Conservation (phyloP, 169 alveolate genomes). For the Babesia sp. region DNA sequence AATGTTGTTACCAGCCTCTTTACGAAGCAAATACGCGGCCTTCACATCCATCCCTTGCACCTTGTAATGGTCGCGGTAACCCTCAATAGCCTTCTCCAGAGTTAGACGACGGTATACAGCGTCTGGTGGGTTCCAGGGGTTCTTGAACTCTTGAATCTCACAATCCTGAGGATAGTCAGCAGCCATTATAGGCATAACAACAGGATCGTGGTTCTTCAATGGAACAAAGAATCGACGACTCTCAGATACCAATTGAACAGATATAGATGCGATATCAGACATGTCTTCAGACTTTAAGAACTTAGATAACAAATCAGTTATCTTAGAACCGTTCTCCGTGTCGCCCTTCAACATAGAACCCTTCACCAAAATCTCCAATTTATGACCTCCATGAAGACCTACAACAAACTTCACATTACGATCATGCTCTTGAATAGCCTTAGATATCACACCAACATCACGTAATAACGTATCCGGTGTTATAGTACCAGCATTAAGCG, state of each 20-base stretch:
- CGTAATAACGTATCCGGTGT: constrained; percentile 25
- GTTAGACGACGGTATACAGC: constrained; percentile 29
- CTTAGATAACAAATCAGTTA: constrained; percentile 35
- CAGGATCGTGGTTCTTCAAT: constrained; percentile 31
- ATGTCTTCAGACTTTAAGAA: constrained; percentile 35
- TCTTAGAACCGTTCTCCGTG: constrained; percentile 24
- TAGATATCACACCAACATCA: constrained; percentile 12
- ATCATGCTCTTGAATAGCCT: constrained; percentile 23
- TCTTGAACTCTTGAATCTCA: constrained; percentile 66
- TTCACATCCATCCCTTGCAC: constrained; percentile 1
- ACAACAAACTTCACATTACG: constrained; percentile 46
- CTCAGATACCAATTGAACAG: constrained; percentile 26
- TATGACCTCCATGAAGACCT: constrained; percentile 9
- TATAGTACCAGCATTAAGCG: constrained; percentile 18
- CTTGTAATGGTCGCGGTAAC: constrained; percentile 31
- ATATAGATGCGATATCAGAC: constrained; percentile 23
- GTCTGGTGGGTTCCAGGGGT: constrained; percentile 69
- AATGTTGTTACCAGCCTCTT: constrained; percentile 63
- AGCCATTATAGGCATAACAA: constrained; percentile 64
- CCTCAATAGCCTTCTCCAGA: constrained; percentile 32
- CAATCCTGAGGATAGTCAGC: constrained; percentile 58
- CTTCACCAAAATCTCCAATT: constrained; percentile 40
- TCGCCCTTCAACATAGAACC: constrained; percentile 28
- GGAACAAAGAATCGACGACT: constrained; percentile 55
- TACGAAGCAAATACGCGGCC: constrained; percentile 55